Conservation (phyloP, 2,329 filamentous ascomycete genomes). For the Xenoacremonium recifei region DNA sequence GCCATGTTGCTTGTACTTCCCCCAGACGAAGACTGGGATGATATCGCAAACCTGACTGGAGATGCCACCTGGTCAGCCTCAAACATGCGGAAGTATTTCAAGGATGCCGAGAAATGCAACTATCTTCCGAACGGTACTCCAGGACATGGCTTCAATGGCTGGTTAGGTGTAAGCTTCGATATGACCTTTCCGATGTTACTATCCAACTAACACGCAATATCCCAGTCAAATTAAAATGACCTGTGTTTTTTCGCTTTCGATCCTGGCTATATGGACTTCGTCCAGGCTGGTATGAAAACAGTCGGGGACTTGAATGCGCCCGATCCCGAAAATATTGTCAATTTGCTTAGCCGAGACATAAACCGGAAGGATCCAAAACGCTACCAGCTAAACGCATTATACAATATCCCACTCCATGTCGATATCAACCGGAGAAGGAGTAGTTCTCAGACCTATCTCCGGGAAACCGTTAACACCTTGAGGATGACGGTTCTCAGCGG, state of each 20-base stretch:
- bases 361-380: background rate
- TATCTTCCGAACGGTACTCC: slow-evolving; percentile 36
- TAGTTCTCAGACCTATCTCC: slow-evolving; percentile 31
- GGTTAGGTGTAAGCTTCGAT: slow-evolving; percentile 27
- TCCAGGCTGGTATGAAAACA: background rate
- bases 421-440: slow-evolving; percentile 25
- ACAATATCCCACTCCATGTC: slow-evolving; percentile 58
- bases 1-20: slow-evolving; percentile 39
- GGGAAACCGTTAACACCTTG: slow-evolving; percentile 29
- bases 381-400: slow-evolving; percentile 33
- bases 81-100: slow-evolving; percentile 42
- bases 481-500: slow-evolving; percentile 23
- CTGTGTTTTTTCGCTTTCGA: slow-evolving; percentile 22
- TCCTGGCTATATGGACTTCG: background rate
- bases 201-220: too few relatives aligned
- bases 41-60: slow-evolving; percentile 39
- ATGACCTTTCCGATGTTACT: slow-evolving; percentile 25
- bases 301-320: background rate
- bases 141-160: slow-evolving; percentile 43
- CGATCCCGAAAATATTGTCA: background rate
- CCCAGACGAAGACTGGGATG: slow-evolving; percentile 39
- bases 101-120: slow-evolving; percentile 41
- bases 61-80: slow-evolving; percentile 40
- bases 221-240: too few relatives aligned
- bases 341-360: background rate